Percentiles rank a stretch among this genome's conserved stretches.
Conservation (phyloP, 2,329 filamentous ascomycete genomes). For the Trichoderma gracile region DNA sequence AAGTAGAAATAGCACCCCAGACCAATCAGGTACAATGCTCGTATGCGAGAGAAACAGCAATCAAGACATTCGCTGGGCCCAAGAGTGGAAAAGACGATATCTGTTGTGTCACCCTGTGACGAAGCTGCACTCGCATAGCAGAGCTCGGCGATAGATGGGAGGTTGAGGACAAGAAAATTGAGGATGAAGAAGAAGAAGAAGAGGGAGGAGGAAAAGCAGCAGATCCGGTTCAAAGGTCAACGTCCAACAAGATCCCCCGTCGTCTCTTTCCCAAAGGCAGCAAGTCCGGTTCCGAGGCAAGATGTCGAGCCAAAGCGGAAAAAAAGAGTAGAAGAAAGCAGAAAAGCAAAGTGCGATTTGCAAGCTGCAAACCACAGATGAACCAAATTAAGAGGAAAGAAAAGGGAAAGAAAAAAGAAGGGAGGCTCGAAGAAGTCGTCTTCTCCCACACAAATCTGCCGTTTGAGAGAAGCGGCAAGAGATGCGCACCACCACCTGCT, state of each 20-base stretch:
- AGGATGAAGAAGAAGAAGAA: neutral
- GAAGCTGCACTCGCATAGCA: neutral
- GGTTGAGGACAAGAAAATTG: neutral
- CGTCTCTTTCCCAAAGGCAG: neutral
- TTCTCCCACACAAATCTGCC: too few species aligned
- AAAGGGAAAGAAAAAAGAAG: neutral
- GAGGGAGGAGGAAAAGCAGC: neutral
- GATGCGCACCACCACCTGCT: slow-evolving; percentile 22
- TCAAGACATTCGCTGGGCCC: neutral
- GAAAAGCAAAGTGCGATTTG: neutral
- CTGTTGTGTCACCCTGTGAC: neutral
- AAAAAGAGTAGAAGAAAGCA: neutral
- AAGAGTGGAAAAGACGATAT: neutral
- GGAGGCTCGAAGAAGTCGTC: neutral
- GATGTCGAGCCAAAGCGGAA: too few species aligned
- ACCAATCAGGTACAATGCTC: neutral
- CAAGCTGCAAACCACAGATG: neutral
- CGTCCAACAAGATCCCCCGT: neutral
- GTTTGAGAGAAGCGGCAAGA: slow-evolving; percentile 12
- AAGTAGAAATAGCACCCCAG: neutral
- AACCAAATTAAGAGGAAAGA: neutral
- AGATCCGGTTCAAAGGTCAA: neutral
- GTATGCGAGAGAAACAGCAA: neutral
- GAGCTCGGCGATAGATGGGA: neutral
- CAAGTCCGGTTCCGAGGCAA: neutral